Conservation (phyloP, 2,329 filamentous ascomycete genomes). For the Tolypocladium sp. region DNA sequence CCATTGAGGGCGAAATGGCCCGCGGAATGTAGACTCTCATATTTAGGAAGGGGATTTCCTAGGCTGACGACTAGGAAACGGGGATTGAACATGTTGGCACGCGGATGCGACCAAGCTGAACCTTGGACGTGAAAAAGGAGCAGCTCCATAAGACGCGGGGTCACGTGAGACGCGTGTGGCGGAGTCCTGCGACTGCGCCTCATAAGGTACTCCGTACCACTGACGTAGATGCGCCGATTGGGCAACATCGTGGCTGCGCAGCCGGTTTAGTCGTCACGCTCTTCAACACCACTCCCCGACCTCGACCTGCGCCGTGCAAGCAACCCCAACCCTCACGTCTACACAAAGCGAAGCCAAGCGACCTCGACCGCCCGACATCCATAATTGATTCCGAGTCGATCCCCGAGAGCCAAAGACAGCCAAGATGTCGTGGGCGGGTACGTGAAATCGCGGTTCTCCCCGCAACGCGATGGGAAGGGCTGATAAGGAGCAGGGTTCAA, state of each 20-base stretch:
- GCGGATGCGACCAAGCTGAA: conserved; percentile 1
- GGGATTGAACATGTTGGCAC: conserved; percentile 25
- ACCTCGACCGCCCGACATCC: background rate
- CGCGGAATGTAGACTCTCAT: conserved; percentile 74
- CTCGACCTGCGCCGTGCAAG: background rate
- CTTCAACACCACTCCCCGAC: background rate
- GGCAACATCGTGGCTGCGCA: conserved; percentile 22
- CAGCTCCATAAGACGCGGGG: background rate
- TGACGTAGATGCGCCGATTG: conserved; percentile 22
- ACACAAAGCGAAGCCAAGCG: background rate
- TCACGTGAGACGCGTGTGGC: conserved; percentile 1
- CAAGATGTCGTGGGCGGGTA: conserved; percentile 65
- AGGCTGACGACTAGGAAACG: conserved; percentile 75
- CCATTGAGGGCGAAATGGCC: conserved; percentile 69
- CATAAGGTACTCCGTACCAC: conserved; percentile 5
- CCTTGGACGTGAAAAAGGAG: no score
- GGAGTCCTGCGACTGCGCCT: conserved; percentile 3
- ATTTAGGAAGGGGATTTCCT: conserved; percentile 72
- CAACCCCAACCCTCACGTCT: background rate
- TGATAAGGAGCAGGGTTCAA: conserved; percentile 38
- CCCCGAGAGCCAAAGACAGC: conserved; percentile 7
- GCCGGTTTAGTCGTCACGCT: conserved; percentile 5
- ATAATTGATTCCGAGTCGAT: background rate
- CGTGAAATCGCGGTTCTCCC: conserved; percentile 11
- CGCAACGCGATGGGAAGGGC: conserved; percentile 15